A percentile compares a stretch with the other conserved stretches of the same genome.
Conservation (phyloP, 2,329 filamentous ascomycete genomes). For the Ilyonectria sp. region DNA sequence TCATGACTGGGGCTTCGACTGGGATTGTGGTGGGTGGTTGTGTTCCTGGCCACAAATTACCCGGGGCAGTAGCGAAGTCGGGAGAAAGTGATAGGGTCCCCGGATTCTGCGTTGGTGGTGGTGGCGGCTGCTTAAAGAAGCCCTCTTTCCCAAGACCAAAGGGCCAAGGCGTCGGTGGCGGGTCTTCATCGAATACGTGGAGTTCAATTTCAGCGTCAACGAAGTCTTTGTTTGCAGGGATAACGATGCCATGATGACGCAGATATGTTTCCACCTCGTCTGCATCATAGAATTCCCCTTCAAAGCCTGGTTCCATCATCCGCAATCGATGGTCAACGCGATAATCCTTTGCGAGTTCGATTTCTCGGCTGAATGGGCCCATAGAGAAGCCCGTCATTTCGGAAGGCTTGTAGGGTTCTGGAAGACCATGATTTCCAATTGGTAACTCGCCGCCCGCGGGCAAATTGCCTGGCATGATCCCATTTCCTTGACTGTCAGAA, state of each 20-base stretch:
- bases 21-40: conserved; percentile 29
- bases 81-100: conserved; percentile 26
- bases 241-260: conserved; percentile 72
- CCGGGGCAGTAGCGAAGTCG: conserved; percentile 3
- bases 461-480: not conserved
- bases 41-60: conserved; percentile 34
- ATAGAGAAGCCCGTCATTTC: conserved; percentile 53
- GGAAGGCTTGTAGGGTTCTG: conserved; percentile 41
- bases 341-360: conserved; percentile 59
- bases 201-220: conserved; percentile 71
- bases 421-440: conserved; percentile 57
- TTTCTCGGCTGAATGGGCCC: conserved; percentile 63
- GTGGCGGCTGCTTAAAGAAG: conserved; percentile 33
- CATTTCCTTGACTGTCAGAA: conserved; percentile 38
- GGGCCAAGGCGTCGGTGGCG: conserved; percentile 22
- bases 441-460: conserved; percentile 24
- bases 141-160: conserved; percentile 1
- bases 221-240: conserved; percentile 73
- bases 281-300: conserved; percentile 83
- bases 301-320: conserved; percentile 72
- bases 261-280: conserved; percentile 85
- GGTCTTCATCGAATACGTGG: conserved; percentile 53
- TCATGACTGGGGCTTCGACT: conserved; percentile 27
- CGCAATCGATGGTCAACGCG: conserved; percentile 64
- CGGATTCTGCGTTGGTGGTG: conserved; percentile 12